Evolutionary conservation across 208 protist species (phyloP), one percentile per base, ranked within the genome.

Genomic region (Leishmania gerbilli): DNA sequence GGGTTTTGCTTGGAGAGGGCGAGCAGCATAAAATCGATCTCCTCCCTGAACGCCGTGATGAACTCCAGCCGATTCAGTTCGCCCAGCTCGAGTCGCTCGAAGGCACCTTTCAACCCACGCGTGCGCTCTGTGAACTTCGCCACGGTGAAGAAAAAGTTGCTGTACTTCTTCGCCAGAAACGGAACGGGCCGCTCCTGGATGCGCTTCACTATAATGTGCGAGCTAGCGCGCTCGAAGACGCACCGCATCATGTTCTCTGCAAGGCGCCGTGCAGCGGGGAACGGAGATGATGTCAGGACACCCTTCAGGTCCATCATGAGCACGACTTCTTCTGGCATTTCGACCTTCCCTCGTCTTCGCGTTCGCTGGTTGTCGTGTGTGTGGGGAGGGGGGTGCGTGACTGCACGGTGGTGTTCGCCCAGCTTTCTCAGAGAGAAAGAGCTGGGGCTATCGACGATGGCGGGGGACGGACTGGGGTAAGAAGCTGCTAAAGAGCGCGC

Each of bases 241-340:
- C 88, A 93, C 45, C 80, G 82, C 92, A 96, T 94, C 85, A 93
- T 88, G 37, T 78, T 84, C 88, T 94, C 92, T 31, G 90, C 90
- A 42, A 95, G 86, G 1, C 90, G 87, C 13, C 92, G 89, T 6
- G 87, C 86, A 13, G 91, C 92, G 3, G 89, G 90, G 74, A 93
- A 94, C 42, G 90, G 90, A 24, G 88, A 92, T 3, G 91, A 90
- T 47, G 88, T 93, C 7, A 96, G 83, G 24, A 96, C 90, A 7
- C 92, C 90, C 49, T 83, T 89, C 71, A 93, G 40, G 82, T 96
- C 91, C 82, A 96, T 93, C 88, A 96, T 91, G 74, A 96, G 77
- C 71, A 96, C 89, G 40, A 96, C 91, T 79, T 95, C 90, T 24
- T 81, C 86, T 21, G 92, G 91, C 92, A 94, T 96, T 65, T 60